phyloP scores from a whole-genome alignment of 1,284 basidiomycete genomes.

The Tremellales sp. region DNA sequence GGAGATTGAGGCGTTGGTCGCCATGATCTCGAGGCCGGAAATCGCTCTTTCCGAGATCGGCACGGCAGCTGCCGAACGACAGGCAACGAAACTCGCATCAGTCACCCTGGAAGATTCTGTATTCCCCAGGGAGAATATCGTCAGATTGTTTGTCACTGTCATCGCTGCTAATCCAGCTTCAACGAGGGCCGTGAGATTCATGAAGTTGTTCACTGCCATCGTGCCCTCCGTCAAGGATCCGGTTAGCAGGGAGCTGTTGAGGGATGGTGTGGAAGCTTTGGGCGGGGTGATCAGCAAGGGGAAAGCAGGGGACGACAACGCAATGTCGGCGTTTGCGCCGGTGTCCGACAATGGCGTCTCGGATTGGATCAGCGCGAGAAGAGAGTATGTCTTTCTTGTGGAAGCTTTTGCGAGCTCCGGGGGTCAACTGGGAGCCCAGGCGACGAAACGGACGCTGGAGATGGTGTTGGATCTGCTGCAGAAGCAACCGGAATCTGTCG shows the following conservation, averaged over 20 bases:
- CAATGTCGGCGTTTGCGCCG: conserved; percentile 52
- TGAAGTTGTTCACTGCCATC: conserved; percentile 60
- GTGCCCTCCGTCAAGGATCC: conserved; percentile 59
- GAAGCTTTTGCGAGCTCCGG: conserved; percentile 58
- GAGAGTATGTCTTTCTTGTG: conserved; percentile 64
- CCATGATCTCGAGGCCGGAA: conserved; percentile 50
- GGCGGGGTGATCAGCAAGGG: conserved; percentile 37
- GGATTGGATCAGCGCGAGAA: conserved; percentile 58
- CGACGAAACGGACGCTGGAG: conserved; percentile 58
- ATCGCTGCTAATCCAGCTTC: conserved; percentile 70
- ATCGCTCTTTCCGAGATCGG: conserved; percentile 55
- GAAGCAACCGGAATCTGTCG: conserved; percentile 17
- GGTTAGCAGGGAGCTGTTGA: conserved; percentile 57
- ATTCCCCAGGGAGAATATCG: conserved; percentile 63
- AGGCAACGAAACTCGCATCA: conserved; percentile 51
- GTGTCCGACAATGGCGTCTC: conserved; percentile 51
- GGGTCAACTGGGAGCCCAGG: conserved; percentile 54
- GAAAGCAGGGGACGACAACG: conserved; percentile 28
- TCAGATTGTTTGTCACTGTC: conserved; percentile 69
- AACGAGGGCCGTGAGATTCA: conserved; percentile 63
- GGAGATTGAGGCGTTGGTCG: conserved; percentile 67
- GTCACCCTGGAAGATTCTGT: conserved; percentile 61
- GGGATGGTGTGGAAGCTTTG: conserved; percentile 66
- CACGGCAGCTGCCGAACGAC: conserved; percentile 60
- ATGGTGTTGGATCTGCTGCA: conserved; percentile 60